Evolutionary conservation across 2,329 filamentous ascomycete species (phyloP), one percentile per base, ranked within the genome.

Genomic region (Tolypocladium sp.): DNA sequence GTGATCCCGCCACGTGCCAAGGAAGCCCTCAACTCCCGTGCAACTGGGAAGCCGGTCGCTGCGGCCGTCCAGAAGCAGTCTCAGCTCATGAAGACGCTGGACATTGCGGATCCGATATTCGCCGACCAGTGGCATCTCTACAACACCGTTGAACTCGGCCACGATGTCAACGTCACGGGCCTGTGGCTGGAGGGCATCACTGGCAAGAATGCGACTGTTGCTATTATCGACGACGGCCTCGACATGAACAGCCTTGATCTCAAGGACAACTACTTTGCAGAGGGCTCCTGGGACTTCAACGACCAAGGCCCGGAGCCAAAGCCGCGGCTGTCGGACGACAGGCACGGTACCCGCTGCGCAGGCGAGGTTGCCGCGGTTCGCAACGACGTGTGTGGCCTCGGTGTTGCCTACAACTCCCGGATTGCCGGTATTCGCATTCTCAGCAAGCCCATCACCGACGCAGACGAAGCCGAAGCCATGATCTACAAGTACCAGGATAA

Each of bases 261-360:
- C 53, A 92, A 90, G 72, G 88, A 86, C 66, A 99, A 99, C 72
- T 99, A 97, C 76, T 97, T 93, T 70, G 89, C 91, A 1, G 85
- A 86, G 59, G 94, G 94, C 33, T 97, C 93, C 3, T 97, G 89
- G 75, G 94, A 99, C 74, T 99, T 96, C 78, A 99, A 99, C 73
- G 92, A 97, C 68, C 81, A 90, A 56, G 82, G 81, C 2, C 79
- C 86, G 1, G 87, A 94, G 65, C 94, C 94, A 3, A 88, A 85
- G 62, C 94, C 94, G 1, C 82, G 86, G n/a, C 77, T 97, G 4
- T 82, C 80, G 4, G 93, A 97, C 65, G 94, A 99, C 70, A 84
- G 79, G 62, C 94, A 99, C 71, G 94, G 94, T 58, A 99, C 94
- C 46, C 83, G 94, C 63, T 99, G 94, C 73, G 93, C 93, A 27